These are phyloP conservation scores for Climacium dendroides DNA, from an alignment of 225 moss, liverwort and hornwort species.

Conservation along the genomic window DNA sequence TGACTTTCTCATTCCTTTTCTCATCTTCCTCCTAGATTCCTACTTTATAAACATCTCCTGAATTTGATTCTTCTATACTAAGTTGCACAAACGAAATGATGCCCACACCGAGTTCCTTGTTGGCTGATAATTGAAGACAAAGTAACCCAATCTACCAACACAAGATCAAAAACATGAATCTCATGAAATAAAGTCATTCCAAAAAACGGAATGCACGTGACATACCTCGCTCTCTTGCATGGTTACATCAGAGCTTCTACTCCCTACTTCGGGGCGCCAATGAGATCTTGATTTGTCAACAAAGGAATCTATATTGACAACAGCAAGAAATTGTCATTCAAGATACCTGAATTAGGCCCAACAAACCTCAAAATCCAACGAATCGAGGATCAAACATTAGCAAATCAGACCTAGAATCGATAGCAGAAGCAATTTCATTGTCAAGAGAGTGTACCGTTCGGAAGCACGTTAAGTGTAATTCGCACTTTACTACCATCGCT, in stretches of 20 bases:
- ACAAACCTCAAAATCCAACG: neutral
- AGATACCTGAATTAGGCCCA: neutral
- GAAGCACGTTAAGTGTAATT: neutral
- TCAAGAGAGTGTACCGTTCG: neutral
- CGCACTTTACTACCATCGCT: slow-evolving; percentile 2
- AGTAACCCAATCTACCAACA: neutral
- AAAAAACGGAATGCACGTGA: neutral
- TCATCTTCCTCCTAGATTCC: neutral
- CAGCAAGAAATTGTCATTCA: neutral
- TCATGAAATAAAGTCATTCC: neutral
- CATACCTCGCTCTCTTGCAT: slow-evolving; percentile 45
- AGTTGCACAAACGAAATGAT: neutral
- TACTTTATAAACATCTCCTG: neutral
- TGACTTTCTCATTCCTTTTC: neutral
- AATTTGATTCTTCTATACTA: neutral
- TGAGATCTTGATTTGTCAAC: slow-evolving; percentile 4
- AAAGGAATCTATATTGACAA: slow-evolving; percentile 11
- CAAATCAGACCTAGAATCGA: neutral
- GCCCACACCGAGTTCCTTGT: neutral
- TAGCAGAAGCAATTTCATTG: neutral
- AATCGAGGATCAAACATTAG: neutral
- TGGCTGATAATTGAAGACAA: neutral
- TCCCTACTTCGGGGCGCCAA: slow-evolving; percentile 16
- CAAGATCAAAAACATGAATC: neutral
- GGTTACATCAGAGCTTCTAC: slow-evolving; percentile 10